phyloP scores from a whole-genome alignment of 148 eudicot genomes.

The Linanthus parryae region DNA sequence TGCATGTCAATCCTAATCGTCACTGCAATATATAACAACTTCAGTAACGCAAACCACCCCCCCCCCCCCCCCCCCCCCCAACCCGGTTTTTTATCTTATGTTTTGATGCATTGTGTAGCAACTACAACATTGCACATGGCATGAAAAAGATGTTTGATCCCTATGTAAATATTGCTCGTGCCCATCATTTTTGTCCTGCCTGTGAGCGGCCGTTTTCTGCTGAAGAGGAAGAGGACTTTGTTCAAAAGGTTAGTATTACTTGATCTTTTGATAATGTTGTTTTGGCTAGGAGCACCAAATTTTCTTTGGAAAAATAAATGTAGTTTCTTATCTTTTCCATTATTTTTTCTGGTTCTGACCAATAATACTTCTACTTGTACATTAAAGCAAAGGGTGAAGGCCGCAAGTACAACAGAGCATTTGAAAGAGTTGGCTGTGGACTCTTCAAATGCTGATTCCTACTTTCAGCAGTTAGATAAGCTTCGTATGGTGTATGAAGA shows the following conservation, averaged over 20 bases:
- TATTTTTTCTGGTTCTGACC: not conserved
- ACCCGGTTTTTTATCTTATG: too few species aligned
- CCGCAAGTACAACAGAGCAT: slow-evolving; percentile 42
- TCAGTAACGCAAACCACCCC: too few species aligned
- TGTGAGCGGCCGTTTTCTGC: slow-evolving; percentile 92
- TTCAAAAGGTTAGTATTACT: slow-evolving; percentile 52
- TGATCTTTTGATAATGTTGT: not conserved
- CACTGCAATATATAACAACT: too few species aligned
- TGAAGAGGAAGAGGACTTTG: slow-evolving; percentile 83
- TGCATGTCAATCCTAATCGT: too few species aligned
- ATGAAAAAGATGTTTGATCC: slow-evolving; percentile 64
- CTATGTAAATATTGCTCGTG: slow-evolving; percentile 63
- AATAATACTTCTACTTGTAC: slow-evolving; percentile 5
- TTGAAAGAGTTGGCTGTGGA: slow-evolving; percentile 37
- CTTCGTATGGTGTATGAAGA: slow-evolving; percentile 81
- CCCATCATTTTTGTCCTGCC: slow-evolving; percentile 71
- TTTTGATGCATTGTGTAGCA: too few species aligned
- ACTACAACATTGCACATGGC: slow-evolving; percentile 47
- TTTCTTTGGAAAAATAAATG: not conserved
- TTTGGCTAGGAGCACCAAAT: slow-evolving; percentile 3
- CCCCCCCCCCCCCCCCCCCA: too few species aligned
- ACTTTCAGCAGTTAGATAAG: slow-evolving; percentile 76
- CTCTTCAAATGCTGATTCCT: slow-evolving; percentile 52
- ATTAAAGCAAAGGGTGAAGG: slow-evolving; percentile 64
- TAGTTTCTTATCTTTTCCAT: slow-evolving; percentile 1